Evolutionary conservation across 208 protist species (phyloP).

Genomic region (Leishmania guyanensis): DNA sequence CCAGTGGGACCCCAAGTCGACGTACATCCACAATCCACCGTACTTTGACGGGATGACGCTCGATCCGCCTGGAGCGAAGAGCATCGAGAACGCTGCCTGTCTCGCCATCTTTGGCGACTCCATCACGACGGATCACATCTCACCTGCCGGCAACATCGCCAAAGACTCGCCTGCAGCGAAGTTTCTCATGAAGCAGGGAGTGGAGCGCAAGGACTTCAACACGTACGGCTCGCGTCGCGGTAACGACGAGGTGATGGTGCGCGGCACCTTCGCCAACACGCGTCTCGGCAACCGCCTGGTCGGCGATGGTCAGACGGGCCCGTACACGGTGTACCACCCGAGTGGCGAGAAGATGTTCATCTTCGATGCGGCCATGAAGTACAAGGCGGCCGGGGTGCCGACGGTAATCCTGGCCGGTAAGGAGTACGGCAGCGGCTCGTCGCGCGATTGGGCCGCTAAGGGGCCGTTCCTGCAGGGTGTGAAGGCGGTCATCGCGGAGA

Average conservation of each 20-base stretch:
- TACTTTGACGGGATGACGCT: slow-evolving; percentile 93
- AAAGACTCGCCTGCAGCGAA: slow-evolving; percentile 93
- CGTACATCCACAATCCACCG: slow-evolving; percentile 96
- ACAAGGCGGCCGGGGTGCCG: slow-evolving; percentile 65
- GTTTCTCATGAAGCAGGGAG: slow-evolving; percentile 76
- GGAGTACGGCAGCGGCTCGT: slow-evolving; percentile 95
- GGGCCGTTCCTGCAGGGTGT: slow-evolving; percentile 95
- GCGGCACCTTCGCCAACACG: slow-evolving; percentile 97
- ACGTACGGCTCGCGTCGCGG: slow-evolving; percentile 95
- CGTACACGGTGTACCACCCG: slow-evolving; percentile 92
- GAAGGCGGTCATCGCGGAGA: slow-evolving; percentile 93
- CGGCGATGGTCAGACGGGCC: slow-evolving; percentile 89
- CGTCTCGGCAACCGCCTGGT: slow-evolving; percentile 93
- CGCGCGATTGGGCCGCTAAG: slow-evolving; percentile 97
- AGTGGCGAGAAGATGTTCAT: slow-evolving; percentile 93
- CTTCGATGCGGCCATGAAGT: slow-evolving; percentile 95
- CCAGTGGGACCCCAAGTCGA: slow-evolving; percentile 94
- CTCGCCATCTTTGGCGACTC: slow-evolving; percentile 95
- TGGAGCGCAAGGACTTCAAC: slow-evolving; percentile 95
- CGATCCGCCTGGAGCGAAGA: slow-evolving; percentile 43
- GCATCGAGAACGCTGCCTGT: slow-evolving; percentile 81
- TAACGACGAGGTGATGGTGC: slow-evolving; percentile 96
- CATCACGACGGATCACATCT: slow-evolving; percentile 98
- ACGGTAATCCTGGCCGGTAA: slow-evolving; percentile 95
- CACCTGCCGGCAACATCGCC: slow-evolving; percentile 95